phyloP scores from a whole-genome alignment of 768 basidiomycete genomes.

The Rhizopogon vinicolor region DNA sequence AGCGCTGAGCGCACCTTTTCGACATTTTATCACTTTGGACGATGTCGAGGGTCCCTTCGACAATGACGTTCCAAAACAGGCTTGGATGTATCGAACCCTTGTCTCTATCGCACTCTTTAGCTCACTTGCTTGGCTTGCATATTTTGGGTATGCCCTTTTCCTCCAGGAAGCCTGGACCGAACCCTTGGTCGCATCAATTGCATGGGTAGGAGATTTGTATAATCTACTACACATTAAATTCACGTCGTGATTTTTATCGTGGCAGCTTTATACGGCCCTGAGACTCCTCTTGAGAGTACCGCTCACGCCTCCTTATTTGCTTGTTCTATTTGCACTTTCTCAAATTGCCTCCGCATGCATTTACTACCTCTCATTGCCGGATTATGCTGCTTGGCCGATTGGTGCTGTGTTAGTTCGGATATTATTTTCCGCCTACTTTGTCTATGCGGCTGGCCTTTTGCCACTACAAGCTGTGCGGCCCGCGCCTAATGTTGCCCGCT shows the following conservation, averaged over 20 bases:
- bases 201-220: constrained; percentile 43
- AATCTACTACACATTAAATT: constrained; percentile 1
- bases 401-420: constrained; percentile 27
- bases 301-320: constrained; percentile 48
- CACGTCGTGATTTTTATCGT: constrained; percentile 2
- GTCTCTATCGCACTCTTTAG: constrained; percentile 34
- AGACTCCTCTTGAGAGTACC: constrained; percentile 36
- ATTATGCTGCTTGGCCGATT: constrained; percentile 10
- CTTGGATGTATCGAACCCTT: constrained; percentile 31
- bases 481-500: constrained; percentile 43
- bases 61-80: constrained; percentile 3
- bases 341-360: constrained; percentile 32
- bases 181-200: constrained; percentile 31
- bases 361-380: constrained; percentile 28
- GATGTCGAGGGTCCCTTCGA: constrained; percentile 40
- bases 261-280: constrained; percentile 41
- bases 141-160: constrained; percentile 31
- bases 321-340: constrained; percentile 38
- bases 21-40: constrained; percentile 46
- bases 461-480: constrained; percentile 45
- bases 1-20: constrained; percentile 37
- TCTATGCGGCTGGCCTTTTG: constrained; percentile 51
- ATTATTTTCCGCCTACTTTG: constrained; percentile 32
- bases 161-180: constrained; percentile 18
- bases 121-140: constrained; percentile 39